phyloP scores from a whole-genome alignment of 2,329 filamentous ascomycete species.

The Xylariaceae sp. region DNA sequence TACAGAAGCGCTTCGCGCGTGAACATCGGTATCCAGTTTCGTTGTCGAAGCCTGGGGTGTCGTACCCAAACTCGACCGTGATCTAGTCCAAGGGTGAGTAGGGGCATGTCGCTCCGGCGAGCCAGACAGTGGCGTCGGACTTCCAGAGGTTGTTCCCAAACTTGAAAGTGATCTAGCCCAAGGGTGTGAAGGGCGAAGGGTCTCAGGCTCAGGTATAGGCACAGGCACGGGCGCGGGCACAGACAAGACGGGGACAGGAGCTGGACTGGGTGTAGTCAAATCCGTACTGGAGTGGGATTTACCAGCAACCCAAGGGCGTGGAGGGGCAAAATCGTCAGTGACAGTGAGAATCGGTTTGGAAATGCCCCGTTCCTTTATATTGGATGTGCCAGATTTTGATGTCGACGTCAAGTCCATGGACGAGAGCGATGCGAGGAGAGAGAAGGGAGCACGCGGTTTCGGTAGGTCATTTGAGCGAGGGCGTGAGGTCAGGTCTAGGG shows the following conservation, averaged over 20 bases:
- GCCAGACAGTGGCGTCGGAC: background rate
- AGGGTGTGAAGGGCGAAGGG: too few species aligned
- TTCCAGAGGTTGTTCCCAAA: too few species aligned
- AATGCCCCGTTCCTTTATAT: slow-evolving; percentile 18
- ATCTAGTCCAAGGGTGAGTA: slow-evolving; percentile 39
- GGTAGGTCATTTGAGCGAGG: slow-evolving; percentile 45
- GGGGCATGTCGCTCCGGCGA: slow-evolving; percentile 35
- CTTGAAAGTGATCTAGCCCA: too few species aligned
- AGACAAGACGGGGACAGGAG: too few species aligned
- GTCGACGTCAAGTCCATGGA: slow-evolving; percentile 38
- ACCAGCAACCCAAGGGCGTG: slow-evolving; percentile 23
- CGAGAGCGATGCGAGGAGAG: slow-evolving; percentile 40
- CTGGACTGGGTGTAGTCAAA: too few species aligned
- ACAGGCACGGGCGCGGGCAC: too few species aligned
- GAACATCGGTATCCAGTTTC: slow-evolving; percentile 31
- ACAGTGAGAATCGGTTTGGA: slow-evolving; percentile 41
- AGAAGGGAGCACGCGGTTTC: slow-evolving; percentile 37
- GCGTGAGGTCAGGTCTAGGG: slow-evolving; percentile 37
- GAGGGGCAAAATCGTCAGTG: slow-evolving; percentile 33
- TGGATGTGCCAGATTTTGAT: slow-evolving; percentile 36
- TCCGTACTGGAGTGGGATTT: too few species aligned
- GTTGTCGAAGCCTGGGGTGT: slow-evolving; percentile 29
- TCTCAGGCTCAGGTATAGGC: too few species aligned
- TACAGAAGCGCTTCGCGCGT: slow-evolving; percentile 18
- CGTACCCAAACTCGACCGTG: slow-evolving; percentile 23